A percentile compares a stretch with the other conserved stretches of the same genome.
Conservation (phyloP, 331 rosid species). For the Acacia concinna region DNA sequence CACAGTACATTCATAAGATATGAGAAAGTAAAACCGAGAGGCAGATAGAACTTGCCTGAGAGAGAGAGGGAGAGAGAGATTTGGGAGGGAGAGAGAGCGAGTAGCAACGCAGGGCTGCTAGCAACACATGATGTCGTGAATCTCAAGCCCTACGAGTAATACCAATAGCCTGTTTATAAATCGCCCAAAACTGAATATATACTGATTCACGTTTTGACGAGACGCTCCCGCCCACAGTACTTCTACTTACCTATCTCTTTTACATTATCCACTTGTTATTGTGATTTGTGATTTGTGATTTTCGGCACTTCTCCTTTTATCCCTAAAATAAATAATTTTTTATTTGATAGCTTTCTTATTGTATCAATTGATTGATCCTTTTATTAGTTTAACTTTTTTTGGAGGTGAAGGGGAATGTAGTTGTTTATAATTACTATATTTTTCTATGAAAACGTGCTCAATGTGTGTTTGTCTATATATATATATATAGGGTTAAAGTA, state of each 20-base stretch:
- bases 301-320: background rate
- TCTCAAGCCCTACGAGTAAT: constrained; percentile 9
- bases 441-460: too few species aligned
- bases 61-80: background rate
- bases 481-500: too few species aligned
- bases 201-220: background rate
- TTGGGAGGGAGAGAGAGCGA: background rate
- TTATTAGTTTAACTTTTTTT: background rate
- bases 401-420: too few species aligned
- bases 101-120: background rate
- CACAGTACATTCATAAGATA: constrained; percentile 17
- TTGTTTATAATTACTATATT: too few species aligned
- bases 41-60: constrained; percentile 7
- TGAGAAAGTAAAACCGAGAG: constrained; percentile 19
- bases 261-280: background rate
- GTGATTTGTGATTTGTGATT: background rate
- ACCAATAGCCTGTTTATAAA: background rate
- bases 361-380: background rate
- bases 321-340: too few species aligned
- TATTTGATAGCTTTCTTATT: too few species aligned
- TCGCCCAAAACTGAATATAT: background rate
- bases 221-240: background rate
- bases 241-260: background rate
- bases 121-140: constrained; percentile 20
- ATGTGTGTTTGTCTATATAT: too few species aligned